Evolutionary conservation across 192 early-diverging fungal genomes (phyloP), one percentile per base, ranked within the genome.

Genomic region (Backusella australiensis): DNA sequence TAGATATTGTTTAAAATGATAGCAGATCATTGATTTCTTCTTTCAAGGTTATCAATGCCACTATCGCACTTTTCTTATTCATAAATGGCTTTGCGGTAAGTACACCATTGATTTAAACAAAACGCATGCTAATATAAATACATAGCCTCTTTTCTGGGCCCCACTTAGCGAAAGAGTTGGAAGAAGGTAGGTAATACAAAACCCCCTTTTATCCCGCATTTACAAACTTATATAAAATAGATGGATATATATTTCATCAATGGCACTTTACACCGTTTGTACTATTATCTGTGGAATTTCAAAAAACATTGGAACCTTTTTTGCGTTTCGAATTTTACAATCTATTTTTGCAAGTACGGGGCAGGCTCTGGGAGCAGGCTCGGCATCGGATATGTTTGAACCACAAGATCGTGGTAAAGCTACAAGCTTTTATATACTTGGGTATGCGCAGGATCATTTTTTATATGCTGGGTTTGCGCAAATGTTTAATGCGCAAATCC

Each of bases 311-410:
- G 82, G 74, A 1, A 63, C 73, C 9, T 74, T 86, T 29, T 63
- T 86, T 35, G 71, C 66, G 2, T 80, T 76, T 63, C 80, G 85
- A 26, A n/a, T 84, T 14, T 41, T 83, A 14, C 80, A 83, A 38
- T 74, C 73, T 12, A 63, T 74, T 17, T 78, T 77, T 52, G 77
- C 77, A 6, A 76, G 80, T 14, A 73, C 76, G 5, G 80, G 80
- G 0, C 52, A 75, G 19, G 75, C 77, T 4, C 21, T 81, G 3
- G 85, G 80, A 12, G 74, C 78, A 14, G 85, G 85, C 2, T 69
- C 76, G 6, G 70, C 81, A 34, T 63, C 80, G 19, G 85, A 86
- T 71, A 12, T 86, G 46, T 86, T 69, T 38, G 56, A 73, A 52
- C 19, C 74, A 21, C 17, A 75, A 14, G 71, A 80, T 14, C 80